Base-by-base conservation (phyloP, 2,329 filamentous ascomycete species). In the Colletotrichum filicis region DNA sequence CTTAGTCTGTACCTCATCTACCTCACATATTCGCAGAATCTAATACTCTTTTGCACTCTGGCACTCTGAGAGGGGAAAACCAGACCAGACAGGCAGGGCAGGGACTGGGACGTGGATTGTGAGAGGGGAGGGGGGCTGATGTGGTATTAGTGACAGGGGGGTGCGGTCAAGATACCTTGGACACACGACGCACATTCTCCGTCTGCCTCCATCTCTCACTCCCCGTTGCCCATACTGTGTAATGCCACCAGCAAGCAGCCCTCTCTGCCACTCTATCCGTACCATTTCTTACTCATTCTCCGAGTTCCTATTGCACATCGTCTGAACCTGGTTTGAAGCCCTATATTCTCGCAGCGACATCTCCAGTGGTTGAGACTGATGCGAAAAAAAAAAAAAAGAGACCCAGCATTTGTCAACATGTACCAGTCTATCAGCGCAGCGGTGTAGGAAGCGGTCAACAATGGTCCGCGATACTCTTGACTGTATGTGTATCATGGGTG, bases 381-480 rank as follows among this genome's bases (percentile, higher is more conserved):
- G 60, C 60, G 53, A 37, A 55, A 32, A 30, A 30, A 9, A 26
- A 26, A 26, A 26, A 26, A 26, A 26, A 32, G 30, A 32, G 30
- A 32, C 30, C 56, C 49, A 55, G 22, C 55, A 60, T 55, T 59
- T 58, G 53, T 64, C 59, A 55, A 37, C 55, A 70, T 53, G 70
- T 70, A 65, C 56, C 55, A 14, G 55, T 53, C 66, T 70, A 65
- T 60, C 66, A 37, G 49, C 22, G 22, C 66, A 46, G 70, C 70
- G 70, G 70, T 73, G 70, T 70, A 60, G 22, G 49, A 65, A 64
- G 66, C 70, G 66, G 66, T 70, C 60, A 70, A 56, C 46, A 16
- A 16, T 49, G 30, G 24, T 30, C 59, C 5, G 28, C n/a, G 37
- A 37, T 46, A n/a, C 14, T 42, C 37, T 42, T 42, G 37, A 42